A percentile compares a stretch with the other conserved stretches of the same genome.
Evolutionary conservation across 1,284 basidiomycete species (phyloP).

Genomic region (Microbotryum scabiosae): DNA sequence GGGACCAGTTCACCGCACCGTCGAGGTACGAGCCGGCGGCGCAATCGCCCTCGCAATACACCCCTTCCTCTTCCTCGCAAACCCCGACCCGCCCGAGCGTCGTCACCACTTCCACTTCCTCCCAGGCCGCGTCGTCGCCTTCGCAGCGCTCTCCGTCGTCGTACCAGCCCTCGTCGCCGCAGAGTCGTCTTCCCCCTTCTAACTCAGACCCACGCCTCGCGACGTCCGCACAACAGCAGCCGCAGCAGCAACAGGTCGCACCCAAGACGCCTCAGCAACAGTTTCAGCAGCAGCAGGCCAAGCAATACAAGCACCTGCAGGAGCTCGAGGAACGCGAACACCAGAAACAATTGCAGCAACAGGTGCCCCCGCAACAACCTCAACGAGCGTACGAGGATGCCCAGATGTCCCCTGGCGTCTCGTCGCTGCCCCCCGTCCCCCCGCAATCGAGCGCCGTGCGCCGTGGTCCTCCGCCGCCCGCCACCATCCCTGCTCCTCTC

Average conservation of each 20-base stretch:
- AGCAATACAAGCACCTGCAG: background rate
- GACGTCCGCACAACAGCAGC: constrained; percentile 1
- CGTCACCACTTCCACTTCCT: constrained; percentile 12
- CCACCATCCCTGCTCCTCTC: background rate
- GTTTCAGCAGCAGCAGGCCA: background rate
- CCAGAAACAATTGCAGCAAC: constrained; percentile 24
- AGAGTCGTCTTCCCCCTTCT: background rate
- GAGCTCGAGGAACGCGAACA: constrained; percentile 3
- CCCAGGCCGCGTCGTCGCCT: background rate
- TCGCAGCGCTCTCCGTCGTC: background rate
- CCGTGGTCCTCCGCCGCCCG: background rate
- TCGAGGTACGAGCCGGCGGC: background rate
- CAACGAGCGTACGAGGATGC: constrained; percentile 6
- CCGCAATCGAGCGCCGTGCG: too few relatives aligned
- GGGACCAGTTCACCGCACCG: too few relatives aligned
- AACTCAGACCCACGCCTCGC: too few relatives aligned
- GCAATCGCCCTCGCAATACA: background rate
- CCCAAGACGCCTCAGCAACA: background rate
- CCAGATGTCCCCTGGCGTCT: too few relatives aligned
- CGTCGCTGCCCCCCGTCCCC: too few relatives aligned
- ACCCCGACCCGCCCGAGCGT: constrained; percentile 21
- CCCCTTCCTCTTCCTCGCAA: constrained; percentile 10
- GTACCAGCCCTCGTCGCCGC: too few relatives aligned
- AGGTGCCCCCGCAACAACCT: constrained; percentile 33
- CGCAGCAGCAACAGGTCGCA: background rate